Base-by-base conservation (phyloP, 139 green algal species). In the Haematococcus lacustris region DNA sequence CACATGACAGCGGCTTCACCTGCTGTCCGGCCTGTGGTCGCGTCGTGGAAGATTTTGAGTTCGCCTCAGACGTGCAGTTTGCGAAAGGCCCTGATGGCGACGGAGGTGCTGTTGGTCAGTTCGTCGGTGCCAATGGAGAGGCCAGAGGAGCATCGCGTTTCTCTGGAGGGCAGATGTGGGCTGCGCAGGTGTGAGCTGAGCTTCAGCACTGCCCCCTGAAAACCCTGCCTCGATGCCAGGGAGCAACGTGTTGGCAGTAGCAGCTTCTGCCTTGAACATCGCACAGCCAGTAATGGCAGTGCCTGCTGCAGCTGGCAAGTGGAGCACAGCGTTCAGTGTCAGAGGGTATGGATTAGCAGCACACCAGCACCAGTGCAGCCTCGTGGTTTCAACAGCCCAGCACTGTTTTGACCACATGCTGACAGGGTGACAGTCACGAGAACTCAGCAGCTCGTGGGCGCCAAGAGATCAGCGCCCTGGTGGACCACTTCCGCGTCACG, bases 31-130 rank as follows among this genome's bases (percentile, higher is more conserved):
- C 79, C 38, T 98, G 94, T 76, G 93, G 94, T 5, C 83, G 82
- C 9, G 91, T 98, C 67, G 81, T 98, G 33, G 91, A 98, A 47
- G 92, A 98, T 41, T 74, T 74, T n/a, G 86, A 90, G 43, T 97
- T 95, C 60, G 89, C 82, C 33, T 85, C 78, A 26, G 92, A 97
- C 40, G 80, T 94, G 28, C 93, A 88, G 17, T 98, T 98, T 71
- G 70, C 76, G 1, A 97, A 97, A 66, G 91, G 88, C 26, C 83
- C 80, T 2, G 91, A 89, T 72, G 91, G 90, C 33, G 86, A 89
- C 68, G 84, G 80, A 38, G 85, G 85, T 59, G 84, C 91, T 38
- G 84, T 92, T 21, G 94, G 93, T 0, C 88, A 93, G 77, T 93
- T 93, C 77, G 91, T 98, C n/a, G 80, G 81, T 38, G 87, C 95